Base-by-base conservation (phyloP, 2,329 filamentous ascomycete species). In the Paecilomyces sp. region DNA sequence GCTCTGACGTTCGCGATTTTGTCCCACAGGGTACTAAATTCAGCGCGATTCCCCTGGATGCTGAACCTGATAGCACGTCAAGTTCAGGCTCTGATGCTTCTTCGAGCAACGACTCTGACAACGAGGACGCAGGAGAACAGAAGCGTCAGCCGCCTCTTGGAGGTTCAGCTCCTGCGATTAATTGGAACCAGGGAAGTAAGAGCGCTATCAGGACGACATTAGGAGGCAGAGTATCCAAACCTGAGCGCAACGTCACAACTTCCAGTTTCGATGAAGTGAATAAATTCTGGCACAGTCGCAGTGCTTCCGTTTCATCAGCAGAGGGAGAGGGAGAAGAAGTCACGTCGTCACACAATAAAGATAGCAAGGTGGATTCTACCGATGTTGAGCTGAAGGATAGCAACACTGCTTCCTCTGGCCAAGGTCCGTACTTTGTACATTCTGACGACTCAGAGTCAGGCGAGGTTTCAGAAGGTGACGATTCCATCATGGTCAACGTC, bases 161-260 rank as follows among this genome's bases (percentile, higher is more conserved):
- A 34, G 67, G 57, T 56, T 69, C 67, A 12, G 64, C 68, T 25
- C 70, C 71, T 9, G 68, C 69, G 1, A 69, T 72, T n/a, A 77
- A 72, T 58, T 80, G 78, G 79, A 80, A 81, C 56, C 71, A 76
- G 59, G 74, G 73, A 22, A 74, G 72, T 25, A 76, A 75, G 55
- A 70, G 69, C 52, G 70, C 72, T 8, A 71, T 80, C 54, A 70
- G 79, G 47, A 81, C 76, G 15, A 74, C 74, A 0, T 73, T 80
- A 57, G 69, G 73, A 30, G 68, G 67, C 58, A 66, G 69, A 34
- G 64, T 62, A 13, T 59, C 64, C 1, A 61, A 62, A 25, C n/a
- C 61, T n/a, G 62, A 59, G 18, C 61, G 62, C 24, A 66, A 60
- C 50, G 64, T 57, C 11, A 33, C 62, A 8, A 58, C 63, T 18